Conservation (phyloP, 208 protist species). For the Trypanosomatidae sp. region DNA sequence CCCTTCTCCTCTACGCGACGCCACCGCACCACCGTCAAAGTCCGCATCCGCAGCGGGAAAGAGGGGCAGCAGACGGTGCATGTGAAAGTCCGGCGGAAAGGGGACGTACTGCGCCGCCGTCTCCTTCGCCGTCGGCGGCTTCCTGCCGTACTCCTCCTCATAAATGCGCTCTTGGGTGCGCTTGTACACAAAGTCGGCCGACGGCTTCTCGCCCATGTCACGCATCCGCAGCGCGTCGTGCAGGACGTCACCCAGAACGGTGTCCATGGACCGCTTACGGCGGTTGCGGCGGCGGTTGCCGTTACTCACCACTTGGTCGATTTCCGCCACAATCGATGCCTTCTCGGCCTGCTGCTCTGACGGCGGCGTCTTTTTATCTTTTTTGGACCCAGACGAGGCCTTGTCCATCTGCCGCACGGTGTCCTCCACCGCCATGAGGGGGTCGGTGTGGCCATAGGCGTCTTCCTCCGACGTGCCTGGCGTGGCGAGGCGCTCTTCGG, state of each 20-base stretch:
- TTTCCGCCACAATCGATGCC: slow-evolving; percentile 9
- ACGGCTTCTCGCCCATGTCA: slow-evolving; percentile 80
- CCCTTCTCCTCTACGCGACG: too few species aligned
- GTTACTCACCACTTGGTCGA: slow-evolving; percentile 18
- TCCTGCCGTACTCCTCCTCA: slow-evolving; percentile 80
- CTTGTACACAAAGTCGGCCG: slow-evolving; percentile 84
- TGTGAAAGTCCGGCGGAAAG: slow-evolving; percentile 65
- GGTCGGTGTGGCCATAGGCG: slow-evolving; percentile 50
- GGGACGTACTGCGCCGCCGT: slow-evolving; percentile 65
- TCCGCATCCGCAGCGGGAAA: too few species aligned
- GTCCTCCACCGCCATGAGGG: slow-evolving; percentile 38
- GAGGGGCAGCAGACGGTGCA: slow-evolving; percentile 65
- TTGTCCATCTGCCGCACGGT: too few species aligned
- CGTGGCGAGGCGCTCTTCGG: slow-evolving; percentile 9
- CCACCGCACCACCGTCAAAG: too few species aligned
- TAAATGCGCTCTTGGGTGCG: slow-evolving; percentile 82
- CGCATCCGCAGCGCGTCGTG: slow-evolving; percentile 77
- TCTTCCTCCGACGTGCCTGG: slow-evolving; percentile 48
- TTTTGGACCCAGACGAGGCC: too few species aligned
- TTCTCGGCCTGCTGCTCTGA: background rate
- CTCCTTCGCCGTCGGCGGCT: slow-evolving; percentile 67
- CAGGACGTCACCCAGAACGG: slow-evolving; percentile 79
- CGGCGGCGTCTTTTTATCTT: background rate
- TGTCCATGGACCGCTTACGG: slow-evolving; percentile 58
- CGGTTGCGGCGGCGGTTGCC: slow-evolving; percentile 49